Evolutionary conservation across 2,329 filamentous ascomycete species (phyloP), one percentile per base, ranked within the genome.

Genomic region (Lachnellula hyalina): DNA sequence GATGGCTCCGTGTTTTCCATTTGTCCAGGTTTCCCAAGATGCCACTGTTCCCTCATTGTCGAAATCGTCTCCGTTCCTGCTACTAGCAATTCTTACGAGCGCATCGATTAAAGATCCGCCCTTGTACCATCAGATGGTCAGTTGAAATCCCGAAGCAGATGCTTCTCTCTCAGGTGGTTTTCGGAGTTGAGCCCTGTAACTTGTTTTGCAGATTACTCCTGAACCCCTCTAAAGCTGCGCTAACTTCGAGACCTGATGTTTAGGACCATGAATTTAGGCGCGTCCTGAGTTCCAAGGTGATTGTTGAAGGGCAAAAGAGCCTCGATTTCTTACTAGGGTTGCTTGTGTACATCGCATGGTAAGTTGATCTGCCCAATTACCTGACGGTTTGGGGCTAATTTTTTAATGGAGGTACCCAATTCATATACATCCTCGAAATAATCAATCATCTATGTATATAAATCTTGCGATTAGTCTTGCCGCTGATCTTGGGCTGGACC

Each of bases 261-360:
- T 32, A 32, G 28, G 60, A 65, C 28, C 56, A 66, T 51, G 65
- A 68, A 47, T 68, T 67, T 35, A 57, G 61, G 32, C 60, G 64
- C 11, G 56, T 68, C 3, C 32, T 68, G 3, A 66, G 64, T 50
- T 47, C 54, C 7, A 66, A 67, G 47, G 51, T 68, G 2, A 79
- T 85, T 2, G 74, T 81, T 0, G 75, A 78, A 3, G 80, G 81
- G 0, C 78, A 83, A 70, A 75, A 80, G 51, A 81, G 75, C 19
- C 58, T 84, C 15, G 81, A 85, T 57, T 66, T 83, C 34, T 65
- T 85, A 1, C 78, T 82, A 59, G 81, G 81, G 2, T 67, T 85
- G n/a, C 69, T 84, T 42, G 73, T 84, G 7, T 85, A 84, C 55
- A 76, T 78, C 53, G 73, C 77, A 11, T 85, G 82, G 82, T 84